Evolutionary conservation across 2,329 filamentous ascomycete genomes (phyloP).

Genomic region (Sporothrix variecibatus): DNA sequence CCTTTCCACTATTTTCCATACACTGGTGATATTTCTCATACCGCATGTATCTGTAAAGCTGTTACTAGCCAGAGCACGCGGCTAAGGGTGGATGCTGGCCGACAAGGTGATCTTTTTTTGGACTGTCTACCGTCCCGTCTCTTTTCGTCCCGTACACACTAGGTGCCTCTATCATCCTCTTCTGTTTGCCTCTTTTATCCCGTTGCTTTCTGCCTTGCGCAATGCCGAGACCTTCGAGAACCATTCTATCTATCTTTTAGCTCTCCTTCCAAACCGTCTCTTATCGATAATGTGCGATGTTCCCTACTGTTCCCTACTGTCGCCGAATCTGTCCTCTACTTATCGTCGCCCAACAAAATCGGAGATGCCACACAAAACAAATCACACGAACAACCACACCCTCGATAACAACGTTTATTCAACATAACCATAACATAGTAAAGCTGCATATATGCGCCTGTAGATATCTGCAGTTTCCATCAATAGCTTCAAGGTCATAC

Average conservation of each 20-base stretch:
- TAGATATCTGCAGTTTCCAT: too few relatives aligned
- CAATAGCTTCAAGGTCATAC: too few relatives aligned
- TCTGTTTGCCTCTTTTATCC: background rate
- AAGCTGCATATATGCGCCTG: too few relatives aligned
- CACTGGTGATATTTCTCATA: constrained; percentile 5
- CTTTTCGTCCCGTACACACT: background rate
- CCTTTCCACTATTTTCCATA: background rate
- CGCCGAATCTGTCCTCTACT: constrained; percentile 3
- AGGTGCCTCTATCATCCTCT: background rate
- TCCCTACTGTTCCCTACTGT: background rate
- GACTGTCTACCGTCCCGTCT: constrained; percentile 10
- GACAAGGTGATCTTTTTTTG: background rate
- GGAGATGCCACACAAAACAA: background rate
- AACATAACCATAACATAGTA: background rate
- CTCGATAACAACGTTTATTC: background rate
- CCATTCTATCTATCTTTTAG: background rate
- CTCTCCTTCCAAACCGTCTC: background rate
- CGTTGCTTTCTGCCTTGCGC: background rate
- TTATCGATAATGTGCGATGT: constrained; percentile 2
- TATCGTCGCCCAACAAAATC: background rate
- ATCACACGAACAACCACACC: background rate
- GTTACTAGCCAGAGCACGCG: background rate
- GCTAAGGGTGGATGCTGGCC: background rate
- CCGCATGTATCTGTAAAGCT: background rate
- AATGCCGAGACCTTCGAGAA: constrained; percentile 14